Percentiles rank a stretch among this genome's conserved stretches.
Conservation (phyloP, 495 filamentous ascomycete genomes). For the Penicillium riverlandense region DNA sequence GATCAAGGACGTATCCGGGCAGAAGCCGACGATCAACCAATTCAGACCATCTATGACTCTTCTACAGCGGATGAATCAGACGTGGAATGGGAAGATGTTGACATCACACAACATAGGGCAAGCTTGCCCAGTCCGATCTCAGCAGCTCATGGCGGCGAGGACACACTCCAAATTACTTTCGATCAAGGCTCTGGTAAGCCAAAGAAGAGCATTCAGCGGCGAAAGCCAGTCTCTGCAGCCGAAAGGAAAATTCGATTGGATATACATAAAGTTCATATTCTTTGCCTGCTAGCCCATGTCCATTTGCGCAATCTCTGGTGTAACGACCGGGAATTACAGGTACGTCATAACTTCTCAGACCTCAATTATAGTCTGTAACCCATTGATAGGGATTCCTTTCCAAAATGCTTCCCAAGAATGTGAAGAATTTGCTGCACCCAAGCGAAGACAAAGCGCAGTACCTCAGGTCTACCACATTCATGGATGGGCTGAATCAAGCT, state of each 20-base stretch:
- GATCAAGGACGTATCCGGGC: background rate
- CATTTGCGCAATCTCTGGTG: constrained; percentile 80
- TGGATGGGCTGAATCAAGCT: constrained; percentile 67
- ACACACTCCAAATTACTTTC: constrained; percentile 51
- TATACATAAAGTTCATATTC: constrained; percentile 77
- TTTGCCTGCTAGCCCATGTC: constrained; percentile 73
- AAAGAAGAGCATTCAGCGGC: constrained; percentile 29
- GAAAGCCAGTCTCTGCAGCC: constrained; percentile 56
- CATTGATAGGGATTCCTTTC: constrained; percentile 42
- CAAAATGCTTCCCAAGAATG: constrained; percentile 52
- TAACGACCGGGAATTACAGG: constrained; percentile 64
- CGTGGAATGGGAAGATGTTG: constrained; percentile 67
- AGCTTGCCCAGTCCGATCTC: constrained; percentile 17
- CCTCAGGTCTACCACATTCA: constrained; percentile 61
- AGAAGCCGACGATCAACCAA: constrained; percentile 10
- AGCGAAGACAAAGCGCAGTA: constrained; percentile 59
- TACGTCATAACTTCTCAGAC: constrained; percentile 13
- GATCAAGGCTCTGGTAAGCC: constrained; percentile 32
- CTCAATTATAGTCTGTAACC: constrained; percentile 1
- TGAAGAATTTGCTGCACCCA: constrained; percentile 56
- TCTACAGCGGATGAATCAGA: constrained; percentile 50
- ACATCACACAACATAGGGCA: constrained; percentile 35
- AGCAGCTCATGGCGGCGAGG: constrained; percentile 19
- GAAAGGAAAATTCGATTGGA: constrained; percentile 69
- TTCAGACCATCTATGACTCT: constrained; percentile 41